phyloP scores from a whole-genome alignment of 2,329 filamentous ascomycete genomes.

The Paecilomyces variotii region DNA sequence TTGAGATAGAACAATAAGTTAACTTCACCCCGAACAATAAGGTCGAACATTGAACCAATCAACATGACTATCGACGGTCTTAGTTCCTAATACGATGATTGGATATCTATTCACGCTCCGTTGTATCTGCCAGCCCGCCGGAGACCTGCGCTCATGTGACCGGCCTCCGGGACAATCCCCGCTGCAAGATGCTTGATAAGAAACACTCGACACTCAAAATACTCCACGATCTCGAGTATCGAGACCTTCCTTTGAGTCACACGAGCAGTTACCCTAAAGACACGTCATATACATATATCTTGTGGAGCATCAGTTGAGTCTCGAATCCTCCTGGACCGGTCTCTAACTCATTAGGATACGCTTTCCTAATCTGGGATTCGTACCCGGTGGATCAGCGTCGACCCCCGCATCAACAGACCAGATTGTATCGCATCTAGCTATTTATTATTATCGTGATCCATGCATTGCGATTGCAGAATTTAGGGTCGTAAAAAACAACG shows the following conservation, averaged over 20 bases:
- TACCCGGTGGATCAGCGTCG: neutral
- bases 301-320: neutral
- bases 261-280: neutral
- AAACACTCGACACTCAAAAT: neutral
- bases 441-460: neutral
- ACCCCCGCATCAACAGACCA: neutral
- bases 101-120: no score
- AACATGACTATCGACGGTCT: no score
- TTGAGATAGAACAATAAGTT: no score
- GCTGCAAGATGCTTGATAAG: neutral
- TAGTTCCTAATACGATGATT: no score
- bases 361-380: neutral
- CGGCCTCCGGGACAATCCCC: neutral
- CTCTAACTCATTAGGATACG: neutral
- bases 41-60: no score
- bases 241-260: neutral
- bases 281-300: neutral
- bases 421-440: neutral
- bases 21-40: no score
- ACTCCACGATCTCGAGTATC: neutral
- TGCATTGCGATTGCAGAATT: neutral
- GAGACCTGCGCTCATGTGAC: neutral
- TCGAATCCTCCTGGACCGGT: neutral
- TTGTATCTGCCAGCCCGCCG: no score
- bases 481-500: neutral